These are phyloP conservation scores for Akanthomyces uredinophilus DNA, from an alignment of 2,329 filamentous ascomycete species.

Conservation along the genomic window DNA sequence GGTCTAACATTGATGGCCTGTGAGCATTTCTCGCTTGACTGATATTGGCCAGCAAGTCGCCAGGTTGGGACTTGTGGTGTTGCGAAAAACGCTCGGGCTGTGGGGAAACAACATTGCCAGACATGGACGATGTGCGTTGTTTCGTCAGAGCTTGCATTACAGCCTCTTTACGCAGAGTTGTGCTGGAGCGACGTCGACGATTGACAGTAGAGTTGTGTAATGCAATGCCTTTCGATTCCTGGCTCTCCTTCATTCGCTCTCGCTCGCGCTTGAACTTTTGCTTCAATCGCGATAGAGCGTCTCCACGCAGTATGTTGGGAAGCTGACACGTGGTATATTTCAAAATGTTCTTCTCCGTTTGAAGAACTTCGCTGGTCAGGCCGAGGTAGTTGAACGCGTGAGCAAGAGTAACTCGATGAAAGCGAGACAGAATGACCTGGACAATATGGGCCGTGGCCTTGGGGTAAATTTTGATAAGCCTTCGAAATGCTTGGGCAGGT, in stretches of 20 bases:
- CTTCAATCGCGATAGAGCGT: slow-evolving; percentile 77
- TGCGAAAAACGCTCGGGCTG: slow-evolving; percentile 35
- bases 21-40: slow-evolving; percentile 61
- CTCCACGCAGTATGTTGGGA: slow-evolving; percentile 82
- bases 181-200: slow-evolving; percentile 66
- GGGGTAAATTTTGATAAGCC: slow-evolving; percentile 88
- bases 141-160: slow-evolving; percentile 61
- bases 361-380: slow-evolving; percentile 82
- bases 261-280: slow-evolving; percentile 86
- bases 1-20: slow-evolving; percentile 28
- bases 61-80: slow-evolving; percentile 55
- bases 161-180: slow-evolving; percentile 73
- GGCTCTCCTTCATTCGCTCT: slow-evolving; percentile 74
- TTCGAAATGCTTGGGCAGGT: slow-evolving; percentile 88
- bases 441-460: slow-evolving; percentile 97
- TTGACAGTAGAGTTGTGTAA: slow-evolving; percentile 72
- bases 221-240: slow-evolving; percentile 83
- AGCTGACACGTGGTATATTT: slow-evolving; percentile 87
- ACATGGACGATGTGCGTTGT: slow-evolving; percentile 39
- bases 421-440: slow-evolving; percentile 89
- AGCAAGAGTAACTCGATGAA: slow-evolving; percentile 89
- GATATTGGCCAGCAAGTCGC: slow-evolving; percentile 75
- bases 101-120: slow-evolving; percentile 35
- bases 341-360: slow-evolving; percentile 90
- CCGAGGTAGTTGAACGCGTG: slow-evolving; percentile 95